Base-by-base conservation (phyloP, 1,284 basidiomycete species). In the Heterobasidion parviporum region DNA sequence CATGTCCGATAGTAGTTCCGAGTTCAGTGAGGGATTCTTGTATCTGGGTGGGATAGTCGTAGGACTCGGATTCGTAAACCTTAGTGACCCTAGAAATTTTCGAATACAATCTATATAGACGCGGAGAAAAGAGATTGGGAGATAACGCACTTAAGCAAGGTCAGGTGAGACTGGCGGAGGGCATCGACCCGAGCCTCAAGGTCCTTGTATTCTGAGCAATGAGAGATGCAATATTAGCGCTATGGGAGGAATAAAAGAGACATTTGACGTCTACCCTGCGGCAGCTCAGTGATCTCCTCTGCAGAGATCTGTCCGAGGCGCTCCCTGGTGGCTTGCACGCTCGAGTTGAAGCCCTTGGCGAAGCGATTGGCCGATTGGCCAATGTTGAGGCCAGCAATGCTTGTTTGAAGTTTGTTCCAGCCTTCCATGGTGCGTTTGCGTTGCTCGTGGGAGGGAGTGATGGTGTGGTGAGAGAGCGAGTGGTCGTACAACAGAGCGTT, bases 121-220 rank as follows among this genome's bases (percentile, higher is more conserved):
- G 26, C 26, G 26, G 26, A 1, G 18, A 43, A 4, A 35, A 41
- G 33, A 52, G 44, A 55, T 14, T 46, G 59, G 8, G 52, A 26
- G 8, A 26, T 47, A 1, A 67, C 80, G 58, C 63, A 89, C 86
- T 89, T 97, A 70, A 97, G 80, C 49, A 99, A 64, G 26, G 81
- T 72, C 57, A 87, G 69, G 70, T 98, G 95, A 1, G 90, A 86
- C 55, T 79, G 75, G 64, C 88, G 85, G 54, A 99, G 83, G 38
- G 92, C 92, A 72, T 99, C 97, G 44, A 99, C 96, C 56, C 94
- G 87, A 50, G 87, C 78, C 73, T 99, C 96, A 63, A 99, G 85
- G 67, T 95, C 91, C 70, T 88, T 94, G 82, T 99, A 99, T 71
- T 99, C 95, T 91, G 73, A 15, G 4, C 26, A 57, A 45, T 20